Percentiles rank a stretch among this genome's conserved stretches.
phyloP scores from a whole-genome alignment of 1,139 yeast genomes.

The Candida smagusa region DNA sequence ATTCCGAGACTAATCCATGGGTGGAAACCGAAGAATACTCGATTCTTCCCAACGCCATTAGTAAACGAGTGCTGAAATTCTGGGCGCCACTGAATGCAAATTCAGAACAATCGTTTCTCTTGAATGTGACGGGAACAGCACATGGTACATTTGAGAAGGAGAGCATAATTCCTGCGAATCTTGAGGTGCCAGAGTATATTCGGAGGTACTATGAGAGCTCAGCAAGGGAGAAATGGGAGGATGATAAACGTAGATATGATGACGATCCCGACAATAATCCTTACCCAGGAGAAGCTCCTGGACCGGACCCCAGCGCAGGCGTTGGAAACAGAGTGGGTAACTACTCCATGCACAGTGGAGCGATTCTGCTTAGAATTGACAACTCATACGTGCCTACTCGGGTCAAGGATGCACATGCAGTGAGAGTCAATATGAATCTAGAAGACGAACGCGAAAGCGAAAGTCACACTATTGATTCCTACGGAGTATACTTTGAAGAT shows the following conservation, averaged over 20 bases:
- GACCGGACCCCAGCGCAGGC: constrained; percentile 1
- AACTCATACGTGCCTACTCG: constrained; percentile 9
- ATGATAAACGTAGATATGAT: constrained; percentile 23
- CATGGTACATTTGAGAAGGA: constrained; percentile 41
- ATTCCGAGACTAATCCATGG: constrained; percentile 45
- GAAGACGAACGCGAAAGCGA: constrained; percentile 42
- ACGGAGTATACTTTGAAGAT: constrained; percentile 69
- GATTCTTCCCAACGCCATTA: constrained; percentile 59
- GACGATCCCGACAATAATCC: constrained; percentile 25
- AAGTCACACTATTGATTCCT: constrained; percentile 44
- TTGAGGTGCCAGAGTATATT: constrained; percentile 45
- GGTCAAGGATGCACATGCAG: constrained; percentile 31
- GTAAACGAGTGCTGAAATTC: constrained; percentile 40
- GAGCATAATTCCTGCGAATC: constrained; percentile 12
- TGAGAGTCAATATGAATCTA: constrained; percentile 23
- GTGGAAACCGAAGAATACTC: constrained; percentile 51
- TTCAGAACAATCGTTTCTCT: constrained; percentile 29
- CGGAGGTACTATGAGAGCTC: constrained; percentile 29
- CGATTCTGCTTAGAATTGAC: constrained; percentile 20
- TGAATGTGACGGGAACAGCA: constrained; percentile 50
- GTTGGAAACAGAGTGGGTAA: constrained; percentile 25
- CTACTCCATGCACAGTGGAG: constrained; percentile 24
- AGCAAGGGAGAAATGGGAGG: constrained; percentile 21
- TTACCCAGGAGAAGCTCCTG: constrained; percentile 12
- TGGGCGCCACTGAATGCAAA: constrained; percentile 33